phyloP scores from a whole-genome alignment of 768 basidiomycete genomes.

The Tulasnella sp. region DNA sequence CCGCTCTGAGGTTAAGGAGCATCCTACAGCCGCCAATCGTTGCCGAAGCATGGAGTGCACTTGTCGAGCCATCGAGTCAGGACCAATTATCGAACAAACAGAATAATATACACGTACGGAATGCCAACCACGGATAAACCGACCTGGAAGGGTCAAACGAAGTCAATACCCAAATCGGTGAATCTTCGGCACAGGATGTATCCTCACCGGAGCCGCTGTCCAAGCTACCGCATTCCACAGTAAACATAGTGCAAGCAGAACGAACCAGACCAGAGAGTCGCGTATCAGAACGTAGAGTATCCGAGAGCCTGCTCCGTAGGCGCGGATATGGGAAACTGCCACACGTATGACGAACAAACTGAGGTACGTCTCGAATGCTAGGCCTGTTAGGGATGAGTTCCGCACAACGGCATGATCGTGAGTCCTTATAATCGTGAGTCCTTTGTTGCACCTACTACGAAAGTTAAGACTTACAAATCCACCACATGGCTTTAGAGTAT shows the following conservation, averaged over 20 bases:
- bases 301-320: neutral
- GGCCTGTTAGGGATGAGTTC: neutral
- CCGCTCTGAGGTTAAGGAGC: conserved; percentile 5
- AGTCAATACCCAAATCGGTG: neutral
- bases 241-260: neutral
- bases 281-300: neutral
- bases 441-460: neutral
- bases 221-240: neutral
- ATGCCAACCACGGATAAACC: neutral
- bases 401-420: neutral
- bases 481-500: neutral
- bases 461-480: neutral
- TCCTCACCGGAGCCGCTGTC: neutral
- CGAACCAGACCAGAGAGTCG: conserved; percentile 1
- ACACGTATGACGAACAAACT: neutral
- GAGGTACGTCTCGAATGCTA: neutral
- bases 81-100: neutral
- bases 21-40: neutral
- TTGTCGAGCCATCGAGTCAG: neutral
- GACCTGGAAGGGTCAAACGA: neutral
- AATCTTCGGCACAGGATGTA: neutral
- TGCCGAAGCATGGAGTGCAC: neutral
- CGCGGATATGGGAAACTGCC: neutral
- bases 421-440: no score
- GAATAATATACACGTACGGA: neutral